phyloP scores from a whole-genome alignment of 352 stramenopile species.

The Phytophthora boehmeriae region DNA sequence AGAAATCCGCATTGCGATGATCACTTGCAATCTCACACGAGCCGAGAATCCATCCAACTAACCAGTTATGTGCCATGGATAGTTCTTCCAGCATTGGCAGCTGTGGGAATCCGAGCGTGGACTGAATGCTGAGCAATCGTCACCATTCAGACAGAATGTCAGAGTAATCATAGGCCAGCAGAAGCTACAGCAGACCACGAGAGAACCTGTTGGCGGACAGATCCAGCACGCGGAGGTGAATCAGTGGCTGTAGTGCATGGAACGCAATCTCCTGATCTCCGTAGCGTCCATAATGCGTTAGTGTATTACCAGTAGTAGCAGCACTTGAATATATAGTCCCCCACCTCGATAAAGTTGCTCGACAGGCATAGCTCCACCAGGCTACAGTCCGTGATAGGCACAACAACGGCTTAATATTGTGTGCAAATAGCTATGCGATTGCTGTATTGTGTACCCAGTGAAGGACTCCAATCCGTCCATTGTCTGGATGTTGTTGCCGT shows the following conservation, averaged over 20 bases:
- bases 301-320: background rate
- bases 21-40: background rate
- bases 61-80: slow-evolving; percentile 80
- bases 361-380: slow-evolving; percentile 82
- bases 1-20: background rate
- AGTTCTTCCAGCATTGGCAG: slow-evolving; percentile 71
- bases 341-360: slow-evolving; percentile 76
- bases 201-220: slow-evolving; percentile 75
- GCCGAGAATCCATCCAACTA: background rate
- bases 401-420: background rate
- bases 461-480: slow-evolving; percentile 77
- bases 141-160: background rate
- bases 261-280: slow-evolving; percentile 60
- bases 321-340: background rate
- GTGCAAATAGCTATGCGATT: background rate
- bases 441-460: slow-evolving; percentile 27
- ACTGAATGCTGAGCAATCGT: slow-evolving; percentile 43
- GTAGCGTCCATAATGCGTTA: background rate
- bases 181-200: background rate
- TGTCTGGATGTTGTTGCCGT: slow-evolving; percentile 67
- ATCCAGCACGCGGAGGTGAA: slow-evolving; percentile 72
- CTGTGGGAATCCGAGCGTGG: slow-evolving; percentile 62
- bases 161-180: background rate
- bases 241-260: slow-evolving; percentile 60
- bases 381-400: slow-evolving; percentile 22